phyloP scores from a whole-genome alignment of 2,329 filamentous ascomycete genomes.

The Aureobasidium uvarum region DNA sequence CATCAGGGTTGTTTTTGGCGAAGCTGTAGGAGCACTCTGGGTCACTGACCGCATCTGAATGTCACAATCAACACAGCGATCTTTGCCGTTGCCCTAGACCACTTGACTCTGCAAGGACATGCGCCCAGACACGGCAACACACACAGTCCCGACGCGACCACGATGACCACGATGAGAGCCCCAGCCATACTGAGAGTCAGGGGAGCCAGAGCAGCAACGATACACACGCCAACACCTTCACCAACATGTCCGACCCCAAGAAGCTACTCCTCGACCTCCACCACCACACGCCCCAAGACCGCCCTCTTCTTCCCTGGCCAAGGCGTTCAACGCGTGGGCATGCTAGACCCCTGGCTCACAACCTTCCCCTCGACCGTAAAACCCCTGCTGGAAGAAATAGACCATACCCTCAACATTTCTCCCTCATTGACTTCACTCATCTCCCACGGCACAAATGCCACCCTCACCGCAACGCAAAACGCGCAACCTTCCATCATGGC shows the following conservation, averaged over 20 bases:
- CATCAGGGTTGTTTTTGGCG: neutral
- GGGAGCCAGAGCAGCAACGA: neutral
- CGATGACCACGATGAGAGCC: neutral
- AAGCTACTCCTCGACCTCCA: neutral
- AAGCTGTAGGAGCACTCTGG: neutral
- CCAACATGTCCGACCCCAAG: neutral
- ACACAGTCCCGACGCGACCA: neutral
- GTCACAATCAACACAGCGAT: neutral
- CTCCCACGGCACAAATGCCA: conserved; percentile 71
- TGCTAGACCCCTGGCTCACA: conserved; percentile 68
- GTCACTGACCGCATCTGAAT: neutral
- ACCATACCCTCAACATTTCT: conserved; percentile 65
- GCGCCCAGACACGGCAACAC: neutral
- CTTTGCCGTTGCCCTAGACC: neutral
- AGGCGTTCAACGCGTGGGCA: conserved; percentile 41
- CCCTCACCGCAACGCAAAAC: conserved; percentile 77
- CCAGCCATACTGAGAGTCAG: neutral
- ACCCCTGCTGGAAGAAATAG: conserved; percentile 81
- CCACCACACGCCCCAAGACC: conserved; percentile 31
- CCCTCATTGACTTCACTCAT: conserved; percentile 73
- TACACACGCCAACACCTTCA: neutral
- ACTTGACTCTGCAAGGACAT: neutral
- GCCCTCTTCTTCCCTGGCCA: conserved; percentile 44
- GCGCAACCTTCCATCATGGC: conserved; percentile 97
- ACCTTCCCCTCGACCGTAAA: conserved; percentile 76